Percentiles rank a stretch among this genome's conserved stretches.
phyloP scores from a whole-genome alignment of 108 stramenopile genomes.

The Skeletonema grethae region DNA sequence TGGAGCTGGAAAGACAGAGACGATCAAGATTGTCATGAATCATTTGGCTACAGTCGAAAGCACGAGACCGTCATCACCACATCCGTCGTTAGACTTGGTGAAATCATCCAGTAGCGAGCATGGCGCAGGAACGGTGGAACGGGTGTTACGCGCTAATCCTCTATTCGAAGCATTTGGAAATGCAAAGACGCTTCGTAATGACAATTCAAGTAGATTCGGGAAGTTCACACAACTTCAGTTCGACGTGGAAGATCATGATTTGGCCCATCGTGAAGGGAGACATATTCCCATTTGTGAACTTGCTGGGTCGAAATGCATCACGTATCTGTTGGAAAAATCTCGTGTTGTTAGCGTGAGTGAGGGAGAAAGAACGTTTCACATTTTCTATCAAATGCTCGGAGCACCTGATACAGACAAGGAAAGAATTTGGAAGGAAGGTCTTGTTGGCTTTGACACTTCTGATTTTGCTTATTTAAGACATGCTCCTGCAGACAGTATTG shows the following conservation, averaged over 20 bases:
- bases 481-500: constrained; percentile 55
- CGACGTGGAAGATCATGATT: constrained; percentile 55
- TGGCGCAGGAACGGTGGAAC: constrained; percentile 63
- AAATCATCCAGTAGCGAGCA: constrained; percentile 13
- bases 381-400: constrained; percentile 97
- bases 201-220: constrained; percentile 85
- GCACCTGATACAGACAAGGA: constrained; percentile 75
- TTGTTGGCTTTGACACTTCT: constrained; percentile 62
- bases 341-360: constrained; percentile 92
- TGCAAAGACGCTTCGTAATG: constrained; percentile 88
- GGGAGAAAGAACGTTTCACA: constrained; percentile 98
- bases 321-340: constrained; percentile 96
- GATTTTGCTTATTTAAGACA: constrained; percentile 77
- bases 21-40: constrained; percentile 87
- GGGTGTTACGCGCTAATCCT: constrained; percentile 92
- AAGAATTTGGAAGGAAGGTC: constrained; percentile 65
- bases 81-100: constrained; percentile 12
- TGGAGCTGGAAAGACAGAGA: constrained; percentile 93
- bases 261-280: constrained; percentile 54
- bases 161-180: constrained; percentile 93
- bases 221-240: constrained; percentile 91
- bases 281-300: constrained; percentile 59
- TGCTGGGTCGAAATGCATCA: constrained; percentile 76
- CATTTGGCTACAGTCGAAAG: constrained; percentile 78
- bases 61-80: constrained; percentile 52